A percentile compares a stretch with the other conserved stretches of the same genome.
These are phyloP conservation scores for Moricandia moricandioides DNA, from an alignment of 345 rosid genomes.

Conservation along the genomic window DNA sequence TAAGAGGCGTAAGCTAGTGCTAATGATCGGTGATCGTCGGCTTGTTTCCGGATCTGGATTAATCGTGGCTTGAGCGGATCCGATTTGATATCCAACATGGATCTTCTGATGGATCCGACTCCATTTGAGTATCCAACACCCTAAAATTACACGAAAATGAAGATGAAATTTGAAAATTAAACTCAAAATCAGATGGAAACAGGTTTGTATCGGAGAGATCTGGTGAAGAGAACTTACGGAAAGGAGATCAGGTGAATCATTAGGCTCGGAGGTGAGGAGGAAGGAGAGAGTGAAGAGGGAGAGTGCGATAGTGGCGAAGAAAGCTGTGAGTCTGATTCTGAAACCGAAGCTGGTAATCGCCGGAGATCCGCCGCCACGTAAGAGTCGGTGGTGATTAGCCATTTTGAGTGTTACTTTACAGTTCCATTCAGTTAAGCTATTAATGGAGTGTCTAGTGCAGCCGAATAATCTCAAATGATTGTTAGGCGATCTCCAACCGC, in stretches of 20 bases:
- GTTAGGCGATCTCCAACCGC: too few species aligned
- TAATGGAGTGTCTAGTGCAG: background rate
- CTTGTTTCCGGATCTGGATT: conserved; percentile 93
- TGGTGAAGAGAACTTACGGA: conserved; percentile 42
- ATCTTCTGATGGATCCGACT: conserved; percentile 62
- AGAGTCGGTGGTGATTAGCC: conserved; percentile 52
- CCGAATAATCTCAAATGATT: background rate
- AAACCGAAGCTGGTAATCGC: conserved; percentile 23
- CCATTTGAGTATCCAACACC: conserved; percentile 41
- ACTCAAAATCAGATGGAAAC: too few species aligned
- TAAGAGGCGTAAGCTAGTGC: conserved; percentile 84
- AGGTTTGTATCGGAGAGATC: too few species aligned
- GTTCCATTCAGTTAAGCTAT: conserved; percentile 13
- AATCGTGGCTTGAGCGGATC: conserved; percentile 91
- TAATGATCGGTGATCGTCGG: conserved; percentile 82
- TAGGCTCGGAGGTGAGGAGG: conserved; percentile 49
- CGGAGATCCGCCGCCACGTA: conserved; percentile 42
- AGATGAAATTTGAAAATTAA: too few species aligned
- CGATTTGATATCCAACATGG: conserved; percentile 72
- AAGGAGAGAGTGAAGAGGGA: conserved; percentile 52
- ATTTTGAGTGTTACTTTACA: conserved; percentile 23
- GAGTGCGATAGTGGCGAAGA: conserved; percentile 42
- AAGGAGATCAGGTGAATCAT: conserved; percentile 43
- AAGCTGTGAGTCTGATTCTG: conserved; percentile 45
- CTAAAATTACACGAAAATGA: conserved; percentile 33